Evolutionary conservation across 2,329 filamentous ascomycete genomes (phyloP).

Genomic region (Pyrenophora tritici-repentis): DNA sequence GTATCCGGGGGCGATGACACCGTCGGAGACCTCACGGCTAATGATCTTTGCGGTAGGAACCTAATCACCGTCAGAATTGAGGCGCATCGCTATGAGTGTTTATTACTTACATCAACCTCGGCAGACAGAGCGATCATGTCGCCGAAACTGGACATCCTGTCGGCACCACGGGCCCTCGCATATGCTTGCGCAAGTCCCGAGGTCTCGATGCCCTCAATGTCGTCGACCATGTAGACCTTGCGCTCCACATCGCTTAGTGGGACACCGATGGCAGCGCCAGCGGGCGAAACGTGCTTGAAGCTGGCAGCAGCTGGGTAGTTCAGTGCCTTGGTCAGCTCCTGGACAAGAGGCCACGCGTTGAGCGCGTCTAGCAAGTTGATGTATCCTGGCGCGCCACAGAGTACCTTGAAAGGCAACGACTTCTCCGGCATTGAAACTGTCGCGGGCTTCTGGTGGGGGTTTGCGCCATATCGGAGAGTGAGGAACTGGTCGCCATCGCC

Average conservation of each 20-base stretch:
- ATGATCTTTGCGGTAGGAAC: conserved; percentile 95
- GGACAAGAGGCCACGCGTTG: conserved; percentile 95
- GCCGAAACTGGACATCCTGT: conserved; percentile 98
- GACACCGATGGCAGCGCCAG: conserved; percentile 90
- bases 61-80: conserved; percentile 9
- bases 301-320: conserved; percentile 89
- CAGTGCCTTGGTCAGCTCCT: conserved; percentile 89
- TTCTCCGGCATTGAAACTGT: conserved; percentile 76
- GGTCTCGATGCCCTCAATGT: conserved; percentile 84
- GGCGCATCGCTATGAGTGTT: neutral
- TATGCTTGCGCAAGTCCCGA: conserved; percentile 92
- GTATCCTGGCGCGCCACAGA: conserved; percentile 88
- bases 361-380: conserved; percentile 96
- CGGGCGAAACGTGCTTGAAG: conserved; percentile 97
- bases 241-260: conserved; percentile 85
- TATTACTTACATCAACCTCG: conserved; percentile 69
- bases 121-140: conserved; percentile 94
- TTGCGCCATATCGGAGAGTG: conserved; percentile 89
- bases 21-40: conserved; percentile 95
- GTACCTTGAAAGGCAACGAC: conserved; percentile 90
- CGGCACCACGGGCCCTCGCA: conserved; percentile 89
- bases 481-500: conserved; percentile 81
- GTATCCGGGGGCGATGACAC: conserved; percentile 90
- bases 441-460: conserved; percentile 97
- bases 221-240: conserved; percentile 98